These are phyloP conservation scores for Lithospermum erythrorhizon DNA, from an alignment of 257 asterid genomes.

Conservation along the genomic window DNA sequence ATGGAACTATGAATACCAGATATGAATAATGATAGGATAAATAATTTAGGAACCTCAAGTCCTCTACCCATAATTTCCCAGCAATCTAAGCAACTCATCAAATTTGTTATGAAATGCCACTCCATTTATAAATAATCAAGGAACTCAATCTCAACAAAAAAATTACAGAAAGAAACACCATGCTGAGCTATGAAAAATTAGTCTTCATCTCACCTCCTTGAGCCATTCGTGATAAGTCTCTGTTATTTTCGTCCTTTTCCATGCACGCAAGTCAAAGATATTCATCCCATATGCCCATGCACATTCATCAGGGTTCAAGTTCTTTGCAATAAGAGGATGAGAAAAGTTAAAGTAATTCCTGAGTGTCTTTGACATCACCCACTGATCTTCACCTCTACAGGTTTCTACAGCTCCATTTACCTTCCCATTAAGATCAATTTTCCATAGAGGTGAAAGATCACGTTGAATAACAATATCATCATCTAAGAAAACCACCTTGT, in stretches of 20 bases:
- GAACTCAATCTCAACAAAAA: no score
- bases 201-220: slow-evolving; percentile 12
- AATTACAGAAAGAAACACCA: no score
- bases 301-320: slow-evolving; percentile 21
- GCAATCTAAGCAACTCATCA: no score
- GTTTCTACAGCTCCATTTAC: slow-evolving; percentile 30
- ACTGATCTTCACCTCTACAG: slow-evolving; percentile 22
- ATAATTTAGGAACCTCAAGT: no score
- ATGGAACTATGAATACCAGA: no score
- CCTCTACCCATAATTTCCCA: no score
- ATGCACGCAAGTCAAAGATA: slow-evolving; percentile 24
- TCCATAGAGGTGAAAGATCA: slow-evolving; percentile 25
- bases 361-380: slow-evolving; percentile 24
- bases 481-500: no score
- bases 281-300: slow-evolving; percentile 33
- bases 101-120: no score
- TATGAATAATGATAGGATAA: not conserved
- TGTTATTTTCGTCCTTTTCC: slow-evolving; percentile 19
- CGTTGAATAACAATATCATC: slow-evolving; percentile 2
- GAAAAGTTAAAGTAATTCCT: slow-evolving; percentile 26
- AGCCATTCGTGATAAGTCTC: slow-evolving; percentile 25
- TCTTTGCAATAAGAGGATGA: slow-evolving; percentile 21
- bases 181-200: no score
- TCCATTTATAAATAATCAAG: no score
- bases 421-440: slow-evolving; percentile 23